Evolutionary conservation across 2,329 filamentous ascomycete genomes (phyloP), one percentile per base, ranked within the genome.

Genomic region (Thermomyces lanuginosus): DNA sequence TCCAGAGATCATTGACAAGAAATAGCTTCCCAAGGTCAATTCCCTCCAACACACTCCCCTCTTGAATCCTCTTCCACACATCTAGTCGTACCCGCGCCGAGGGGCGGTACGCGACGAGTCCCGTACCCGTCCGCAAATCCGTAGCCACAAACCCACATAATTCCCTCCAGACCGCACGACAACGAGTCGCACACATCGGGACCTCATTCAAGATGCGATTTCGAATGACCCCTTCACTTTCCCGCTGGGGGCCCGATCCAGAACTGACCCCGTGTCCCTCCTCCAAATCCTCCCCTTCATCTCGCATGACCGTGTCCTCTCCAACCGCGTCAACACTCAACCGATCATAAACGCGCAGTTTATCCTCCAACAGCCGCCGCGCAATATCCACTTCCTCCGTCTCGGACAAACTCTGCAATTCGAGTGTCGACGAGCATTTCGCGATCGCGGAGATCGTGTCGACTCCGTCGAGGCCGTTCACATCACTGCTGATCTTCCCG

Each of bases 71-170:
- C 35, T 50, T 56, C 67, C 67, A 72, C 11, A 63, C 53, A 31
- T 56, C 48, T 9, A 61, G 38, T 22, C 61, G 56, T 18, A 55
- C 54, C 11, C 44, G 48, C n/a, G 57, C 53, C 25, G 62, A 63
- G 2, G 66, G 66, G 8, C 55, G 48, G 41, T 56, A 61, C 19
- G 53, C 58, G 4, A 30, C 37, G 26, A 21, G 33, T 18, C 31
- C 24, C n/a, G 17, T 4, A 13, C 18, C 8, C 15, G 28, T 4
- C 25, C 22, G 4, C 5, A 21, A 8, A 14, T 33, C 46, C 2
- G 42, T 40, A 32, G 51, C 41, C 31, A 69, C 60, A 44, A 71
- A 72, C 16, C 61, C 66, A 38, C 63, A 58, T 8, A 69, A 36
- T 21, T 62, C 54, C 19, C 39, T 42, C 64, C 65, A 72, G 2